phyloP scores from a whole-genome alignment of 805 yeast genomes.

The Diddensiella caesifluorescens region DNA sequence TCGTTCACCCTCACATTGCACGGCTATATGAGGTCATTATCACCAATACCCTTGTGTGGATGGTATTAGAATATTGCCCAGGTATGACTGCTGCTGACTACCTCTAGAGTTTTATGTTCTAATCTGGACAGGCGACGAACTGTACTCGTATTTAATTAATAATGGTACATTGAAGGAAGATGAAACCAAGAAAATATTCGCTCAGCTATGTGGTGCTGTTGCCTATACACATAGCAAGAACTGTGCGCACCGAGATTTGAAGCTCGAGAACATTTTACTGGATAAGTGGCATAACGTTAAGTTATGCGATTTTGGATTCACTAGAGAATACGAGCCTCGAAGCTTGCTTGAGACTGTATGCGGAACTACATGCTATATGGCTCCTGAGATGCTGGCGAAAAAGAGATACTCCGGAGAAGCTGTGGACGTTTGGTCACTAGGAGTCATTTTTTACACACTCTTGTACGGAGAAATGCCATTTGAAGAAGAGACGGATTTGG shows the following conservation, averaged over 20 bases:
- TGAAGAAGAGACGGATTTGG: constrained; percentile 69
- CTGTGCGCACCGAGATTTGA: constrained; percentile 77
- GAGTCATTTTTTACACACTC: constrained; percentile 81
- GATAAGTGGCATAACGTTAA: constrained; percentile 80
- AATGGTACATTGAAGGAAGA: constrained; percentile 27
- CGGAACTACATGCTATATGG: constrained; percentile 95
- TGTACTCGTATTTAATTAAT: constrained; percentile 31
- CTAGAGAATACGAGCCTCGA: constrained; percentile 63
- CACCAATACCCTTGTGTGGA: constrained; percentile 75
- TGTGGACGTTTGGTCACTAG: constrained; percentile 88
- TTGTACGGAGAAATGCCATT: constrained; percentile 87
- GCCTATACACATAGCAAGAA: constrained; percentile 71
- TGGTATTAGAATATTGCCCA: constrained; percentile 86
- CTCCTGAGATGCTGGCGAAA: constrained; percentile 77
- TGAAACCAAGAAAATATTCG: constrained; percentile 20
- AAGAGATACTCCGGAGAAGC: constrained; percentile 70
- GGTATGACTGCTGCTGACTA: constrained; percentile 35
- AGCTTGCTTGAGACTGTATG: constrained; percentile 72
- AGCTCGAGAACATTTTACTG: constrained; percentile 67
- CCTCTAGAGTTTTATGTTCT: background rate
- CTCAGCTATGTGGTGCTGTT: constrained; percentile 51
- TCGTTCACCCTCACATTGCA: constrained; percentile 78
- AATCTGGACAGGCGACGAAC: constrained; percentile 35
- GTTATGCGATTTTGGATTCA: constrained; percentile 90
- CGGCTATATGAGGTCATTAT: constrained; percentile 79